These are phyloP conservation scores for Biscutella laevigata DNA, from an alignment of 441 rosid genomes.

Conservation along the genomic window DNA sequence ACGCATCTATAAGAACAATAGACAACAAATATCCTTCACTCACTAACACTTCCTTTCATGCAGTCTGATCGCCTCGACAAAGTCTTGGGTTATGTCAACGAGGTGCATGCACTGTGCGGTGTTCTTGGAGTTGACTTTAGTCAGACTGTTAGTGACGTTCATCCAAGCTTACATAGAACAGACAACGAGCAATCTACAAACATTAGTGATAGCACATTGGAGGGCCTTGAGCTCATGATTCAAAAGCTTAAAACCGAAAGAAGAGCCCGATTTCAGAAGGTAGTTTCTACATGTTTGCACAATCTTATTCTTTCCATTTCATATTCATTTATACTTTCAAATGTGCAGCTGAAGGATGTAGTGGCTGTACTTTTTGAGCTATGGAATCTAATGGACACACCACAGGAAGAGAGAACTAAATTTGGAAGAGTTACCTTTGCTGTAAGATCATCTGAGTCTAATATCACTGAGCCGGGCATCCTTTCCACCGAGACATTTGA, in stretches of 20 bases:
- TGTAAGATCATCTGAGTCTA: slow-evolving; percentile 57
- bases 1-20: neutral
- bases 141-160: slow-evolving; percentile 73
- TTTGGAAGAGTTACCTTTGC: slow-evolving; percentile 46
- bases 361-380: slow-evolving; percentile 53
- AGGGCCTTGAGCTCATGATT: slow-evolving; percentile 70
- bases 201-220: slow-evolving; percentile 67
- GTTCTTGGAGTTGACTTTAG: slow-evolving; percentile 82
- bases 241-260: slow-evolving; percentile 62
- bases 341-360: slow-evolving; percentile 69
- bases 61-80: slow-evolving; percentile 90
- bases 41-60: slow-evolving; percentile 25
- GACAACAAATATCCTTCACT: neutral
- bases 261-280: slow-evolving; percentile 67
- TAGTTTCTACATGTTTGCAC: slow-evolving; percentile 14
- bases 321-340: neutral
- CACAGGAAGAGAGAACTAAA: slow-evolving; percentile 47
- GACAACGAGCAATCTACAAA: slow-evolving; percentile 73
- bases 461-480: slow-evolving; percentile 52
- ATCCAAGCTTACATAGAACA: slow-evolving; percentile 76
- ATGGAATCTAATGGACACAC: slow-evolving; percentile 93
- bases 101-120: slow-evolving; percentile 79
- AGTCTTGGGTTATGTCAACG: slow-evolving; percentile 68
- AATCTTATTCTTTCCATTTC: neutral
- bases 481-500: slow-evolving; percentile 58